phyloP scores from a whole-genome alignment of 2,329 filamentous ascomycete species.

The Saccharata proteae region DNA sequence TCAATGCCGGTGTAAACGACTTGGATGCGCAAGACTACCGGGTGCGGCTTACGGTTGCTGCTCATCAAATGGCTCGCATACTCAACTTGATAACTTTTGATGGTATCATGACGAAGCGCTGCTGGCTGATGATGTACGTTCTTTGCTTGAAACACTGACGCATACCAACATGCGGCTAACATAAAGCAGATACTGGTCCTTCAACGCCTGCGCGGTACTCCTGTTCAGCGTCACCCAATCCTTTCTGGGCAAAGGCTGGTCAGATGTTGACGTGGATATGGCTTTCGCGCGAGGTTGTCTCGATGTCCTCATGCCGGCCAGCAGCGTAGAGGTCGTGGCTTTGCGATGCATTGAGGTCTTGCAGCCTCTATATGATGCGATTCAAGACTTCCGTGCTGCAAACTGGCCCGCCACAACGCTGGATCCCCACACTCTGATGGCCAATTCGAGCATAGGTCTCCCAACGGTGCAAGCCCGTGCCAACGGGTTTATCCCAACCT shows the following conservation, averaged over 20 bases:
- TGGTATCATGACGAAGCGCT: slow-evolving; percentile 22
- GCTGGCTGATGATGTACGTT: slow-evolving; percentile 26
- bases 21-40: slow-evolving; percentile 18
- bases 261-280: slow-evolving; percentile 21
- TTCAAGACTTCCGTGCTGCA: too few relatives aligned
- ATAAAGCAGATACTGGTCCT: slow-evolving; percentile 22
- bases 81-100: slow-evolving; percentile 21
- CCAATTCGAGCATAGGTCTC: too few relatives aligned
- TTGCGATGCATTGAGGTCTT: slow-evolving; percentile 20
- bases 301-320: slow-evolving; percentile 22
- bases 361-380: slow-evolving; percentile 23
- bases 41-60: slow-evolving; percentile 22
- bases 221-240: slow-evolving; percentile 23
- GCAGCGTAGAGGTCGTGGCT: slow-evolving; percentile 21
- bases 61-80: slow-evolving; percentile 23
- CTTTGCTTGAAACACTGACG: not conserved
- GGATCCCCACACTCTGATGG: too few relatives aligned
- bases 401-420: too few relatives aligned
- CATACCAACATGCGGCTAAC: not conserved
- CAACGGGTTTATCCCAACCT: too few relatives aligned
- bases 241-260: slow-evolving; percentile 19
- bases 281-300: slow-evolving; percentile 22
- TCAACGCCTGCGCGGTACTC: slow-evolving; percentile 22
- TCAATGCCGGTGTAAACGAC: slow-evolving; percentile 15
- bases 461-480: too few relatives aligned